These are phyloP conservation scores for Penicillium mononematosum DNA, from an alignment of 495 filamentous ascomycete species.

Conservation along the genomic window DNA sequence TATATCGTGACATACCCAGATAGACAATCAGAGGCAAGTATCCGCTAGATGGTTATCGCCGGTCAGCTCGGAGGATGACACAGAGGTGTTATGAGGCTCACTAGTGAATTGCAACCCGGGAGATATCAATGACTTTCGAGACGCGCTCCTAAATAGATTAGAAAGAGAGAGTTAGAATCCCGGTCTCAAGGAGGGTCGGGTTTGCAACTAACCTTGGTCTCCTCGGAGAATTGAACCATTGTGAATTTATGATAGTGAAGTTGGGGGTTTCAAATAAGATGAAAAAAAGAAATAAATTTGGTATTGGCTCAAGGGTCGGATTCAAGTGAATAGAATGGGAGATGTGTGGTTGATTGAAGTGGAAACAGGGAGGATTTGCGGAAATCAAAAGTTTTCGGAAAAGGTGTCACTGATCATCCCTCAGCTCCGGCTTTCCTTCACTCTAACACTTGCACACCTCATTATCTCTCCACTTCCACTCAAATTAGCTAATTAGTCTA, in stretches of 20 bases:
- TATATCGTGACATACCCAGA: slow-evolving; percentile 63
- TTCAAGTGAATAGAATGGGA: not conserved
- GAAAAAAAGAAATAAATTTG: not conserved
- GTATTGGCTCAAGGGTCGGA: not conserved
- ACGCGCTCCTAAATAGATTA: slow-evolving; percentile 78
- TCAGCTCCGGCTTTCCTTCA: slow-evolving; percentile 5
- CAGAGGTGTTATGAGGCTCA: slow-evolving; percentile 34
- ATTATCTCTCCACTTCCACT: not conserved
- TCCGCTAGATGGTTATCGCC: slow-evolving; percentile 51
- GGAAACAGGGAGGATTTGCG: slow-evolving; percentile 13
- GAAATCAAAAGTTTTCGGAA: slow-evolving; percentile 40
- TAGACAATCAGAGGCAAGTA: slow-evolving; percentile 97
- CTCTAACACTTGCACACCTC: not conserved
- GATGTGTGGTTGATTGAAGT: slow-evolving; percentile 6
- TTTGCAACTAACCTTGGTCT: slow-evolving; percentile 74
- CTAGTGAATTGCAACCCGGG: slow-evolving; percentile 96
- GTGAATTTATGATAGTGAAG: slow-evolving; percentile 1
- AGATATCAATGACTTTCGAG: slow-evolving; percentile 89
- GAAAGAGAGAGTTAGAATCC: slow-evolving; percentile 17
- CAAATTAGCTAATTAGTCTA: not conserved
- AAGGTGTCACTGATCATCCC: slow-evolving; percentile 10
- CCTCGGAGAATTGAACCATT: slow-evolving; percentile 91
- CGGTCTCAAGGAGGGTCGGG: not conserved
- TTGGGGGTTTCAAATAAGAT: not conserved
- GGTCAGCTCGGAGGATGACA: not conserved